Base-by-base conservation (phyloP, 805 yeast species). In the Candida silvatica region DNA sequence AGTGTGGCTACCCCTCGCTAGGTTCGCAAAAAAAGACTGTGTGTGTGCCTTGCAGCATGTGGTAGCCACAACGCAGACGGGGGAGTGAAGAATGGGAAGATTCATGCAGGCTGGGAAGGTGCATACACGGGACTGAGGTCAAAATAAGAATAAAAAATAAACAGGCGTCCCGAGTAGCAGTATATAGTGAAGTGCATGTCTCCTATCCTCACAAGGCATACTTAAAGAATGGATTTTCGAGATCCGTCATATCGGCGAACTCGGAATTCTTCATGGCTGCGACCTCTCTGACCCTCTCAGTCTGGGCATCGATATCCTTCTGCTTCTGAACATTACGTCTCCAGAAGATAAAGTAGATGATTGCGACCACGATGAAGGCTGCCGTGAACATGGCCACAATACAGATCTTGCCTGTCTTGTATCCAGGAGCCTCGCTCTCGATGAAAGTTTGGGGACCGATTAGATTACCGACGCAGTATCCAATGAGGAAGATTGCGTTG, bases 381-480 rank as follows among this genome's bases (percentile, higher is more conserved):
- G 35, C 41, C 6, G 34, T 34, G 29, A 42, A 43, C 42, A 61
- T 59, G 9, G 50, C 64, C 32, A 62, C 68, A 44, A 66, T 62
- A 28, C 62, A 52, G 31, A 54, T 54, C 44, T 74, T 73, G 4
- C 78, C 81, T 25, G 71, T 69, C 12, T 49, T 56, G 46, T 80
- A 82, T 27, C 54, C 49, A 5, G 87, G 87, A n/a, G 74, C 77
- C 39, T 79, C 66, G 9, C 56, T 44, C 0, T 68, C 56, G 39
- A 62, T 66, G 59, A 82, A 82, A 15, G 82, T 66, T 54, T 79
- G 86, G 4, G 92, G 87, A 3, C 88, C 90, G 38, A 78, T 69
- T 27, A 81, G 61, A 52, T 79, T 76, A 12, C 85, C 83, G 30
- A 74, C 69, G 27, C 83, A 75, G 51, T 78, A 82, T 4, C 75